These are phyloP conservation scores for peach (Prunus persica) DNA, from an alignment of 306 rosid genomes.

Conservation along the genomic window DNA sequence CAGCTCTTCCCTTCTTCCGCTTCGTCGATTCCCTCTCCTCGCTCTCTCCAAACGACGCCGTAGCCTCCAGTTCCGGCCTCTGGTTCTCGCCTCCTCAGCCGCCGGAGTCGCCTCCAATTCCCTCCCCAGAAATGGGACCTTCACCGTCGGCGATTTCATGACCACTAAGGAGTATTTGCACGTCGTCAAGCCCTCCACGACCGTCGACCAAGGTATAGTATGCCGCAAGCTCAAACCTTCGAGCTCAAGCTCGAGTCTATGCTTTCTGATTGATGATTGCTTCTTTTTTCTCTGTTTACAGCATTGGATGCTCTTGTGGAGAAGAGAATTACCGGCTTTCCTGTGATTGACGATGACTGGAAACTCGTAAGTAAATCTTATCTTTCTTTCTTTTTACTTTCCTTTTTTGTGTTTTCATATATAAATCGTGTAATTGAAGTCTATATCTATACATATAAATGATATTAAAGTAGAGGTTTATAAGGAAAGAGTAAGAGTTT, in stretches of 20 bases:
- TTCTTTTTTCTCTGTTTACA: constrained; percentile 22
- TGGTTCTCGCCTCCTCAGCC: constrained; percentile 12
- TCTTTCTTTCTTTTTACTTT: neutral
- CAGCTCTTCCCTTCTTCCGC: neutral
- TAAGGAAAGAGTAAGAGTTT: neutral
- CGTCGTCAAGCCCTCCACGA: constrained; percentile 68
- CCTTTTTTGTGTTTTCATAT: neutral
- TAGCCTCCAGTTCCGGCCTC: neutral
- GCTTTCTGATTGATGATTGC: neutral
- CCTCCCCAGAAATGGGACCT: constrained; percentile 48
- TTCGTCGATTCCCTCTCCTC: neutral
- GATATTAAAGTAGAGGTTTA: neutral
- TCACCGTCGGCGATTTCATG: constrained; percentile 86
- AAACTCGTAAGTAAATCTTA: constrained; percentile 68
- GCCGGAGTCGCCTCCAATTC: constrained; percentile 18
- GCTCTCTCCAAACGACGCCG: constrained; percentile 12
- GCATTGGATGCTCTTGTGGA: constrained; percentile 75
- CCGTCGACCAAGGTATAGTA: constrained; percentile 73
- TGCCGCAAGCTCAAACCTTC: neutral
- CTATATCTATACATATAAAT: neutral
- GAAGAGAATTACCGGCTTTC: constrained; percentile 89
- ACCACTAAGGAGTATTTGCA: constrained; percentile 57
- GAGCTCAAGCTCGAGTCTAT: neutral
- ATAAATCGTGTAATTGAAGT: neutral
- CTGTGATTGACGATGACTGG: constrained; percentile 90